Base-by-base conservation (phyloP, 1,139 yeast genomes). In the Lodderomyces metapsilosis region DNA sequence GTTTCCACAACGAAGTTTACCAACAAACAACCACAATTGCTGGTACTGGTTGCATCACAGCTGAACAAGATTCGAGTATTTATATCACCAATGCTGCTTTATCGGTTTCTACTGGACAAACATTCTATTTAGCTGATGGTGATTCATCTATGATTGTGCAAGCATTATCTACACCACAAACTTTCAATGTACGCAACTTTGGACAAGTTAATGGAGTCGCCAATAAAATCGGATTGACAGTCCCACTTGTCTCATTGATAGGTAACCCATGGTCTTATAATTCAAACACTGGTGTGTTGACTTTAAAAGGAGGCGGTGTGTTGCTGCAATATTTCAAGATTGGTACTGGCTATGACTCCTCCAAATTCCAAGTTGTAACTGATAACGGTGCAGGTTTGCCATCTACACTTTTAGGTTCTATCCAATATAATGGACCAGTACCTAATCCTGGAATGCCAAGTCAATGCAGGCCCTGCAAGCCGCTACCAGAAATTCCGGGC, bases 11-110 rank as follows among this genome's bases (percentile, higher is more conserved):
- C 40, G 50, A 52, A 32, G 53, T 45, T 8, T 64, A 58, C 44
- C 48, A 46, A 28, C 68, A 62, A 45, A 41, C 58, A 12, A 54
- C 64, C 17, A 40, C 40, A 13, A 53, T 64, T 34, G 21, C 27
- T 1, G 71, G 70, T 38, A 23, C 45, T 30, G 70, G 71, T 39
- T 65, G 70, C 52, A 43, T 62, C 22, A 52, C 56, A 36, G 53
- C 59, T 35, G 58, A 61, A 36, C 37, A 13, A 2, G 47, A 54
- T 36, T 55, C 66, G 13, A 49, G 51, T 33, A 45, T 60, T 11
- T 57, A 48, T 43, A 42, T 61, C 32, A 47, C 60, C 10, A 52
- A 52, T 36, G 43, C 61, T 0, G 34, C 52, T 11, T 44, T 53
- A 18, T 38, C 55, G 2, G 43, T 56, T 17, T 47, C 50, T n/a